Percentiles rank a stretch among this genome's conserved stretches.
phyloP scores from a whole-genome alignment of 2,329 filamentous ascomycete species.

The Colletotrichum spaethianum region DNA sequence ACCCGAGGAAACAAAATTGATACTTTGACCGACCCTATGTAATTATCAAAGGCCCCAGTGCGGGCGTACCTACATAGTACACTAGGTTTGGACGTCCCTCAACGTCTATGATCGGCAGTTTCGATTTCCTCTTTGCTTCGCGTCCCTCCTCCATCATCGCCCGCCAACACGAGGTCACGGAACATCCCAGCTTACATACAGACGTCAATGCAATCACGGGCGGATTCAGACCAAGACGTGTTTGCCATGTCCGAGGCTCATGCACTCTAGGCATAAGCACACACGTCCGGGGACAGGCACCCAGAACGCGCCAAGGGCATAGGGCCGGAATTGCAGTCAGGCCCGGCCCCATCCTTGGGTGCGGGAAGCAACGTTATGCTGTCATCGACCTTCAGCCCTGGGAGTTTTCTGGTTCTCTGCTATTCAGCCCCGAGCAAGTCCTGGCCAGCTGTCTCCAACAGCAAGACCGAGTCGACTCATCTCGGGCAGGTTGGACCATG shows the following conservation, averaged over 20 bases:
- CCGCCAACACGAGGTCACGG: neutral
- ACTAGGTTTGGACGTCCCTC: slow-evolving; percentile 10
- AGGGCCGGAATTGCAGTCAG: slow-evolving; percentile 23
- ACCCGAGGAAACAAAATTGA: neutral
- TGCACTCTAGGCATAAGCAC: slow-evolving; percentile 8
- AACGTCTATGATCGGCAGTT: slow-evolving; percentile 16
- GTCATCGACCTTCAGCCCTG: slow-evolving; percentile 38
- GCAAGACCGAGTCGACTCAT: slow-evolving; percentile 10
- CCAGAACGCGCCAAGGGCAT: slow-evolving; percentile 31
- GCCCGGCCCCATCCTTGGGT: slow-evolving; percentile 33
- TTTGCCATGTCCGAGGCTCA: slow-evolving; percentile 15
- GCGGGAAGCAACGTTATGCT: slow-evolving; percentile 37
- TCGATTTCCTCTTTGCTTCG: slow-evolving; percentile 16
- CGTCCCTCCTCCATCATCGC: neutral
- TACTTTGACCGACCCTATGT: neutral
- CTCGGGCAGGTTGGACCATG: slow-evolving; percentile 13
- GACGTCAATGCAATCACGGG: neutral
- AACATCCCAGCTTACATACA: neutral
- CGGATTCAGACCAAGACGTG: slow-evolving; percentile 10
- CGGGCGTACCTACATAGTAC: neutral
- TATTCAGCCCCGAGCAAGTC: neutral
- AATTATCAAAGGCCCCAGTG: neutral
- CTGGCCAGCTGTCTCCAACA: neutral
- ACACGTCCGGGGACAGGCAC: slow-evolving; percentile 28
- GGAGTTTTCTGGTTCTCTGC: slow-evolving; percentile 1